A percentile compares a stretch with the other conserved stretches of the same genome.
Conservation (phyloP, 345 rosid species). For the Balakata baccata region DNA sequence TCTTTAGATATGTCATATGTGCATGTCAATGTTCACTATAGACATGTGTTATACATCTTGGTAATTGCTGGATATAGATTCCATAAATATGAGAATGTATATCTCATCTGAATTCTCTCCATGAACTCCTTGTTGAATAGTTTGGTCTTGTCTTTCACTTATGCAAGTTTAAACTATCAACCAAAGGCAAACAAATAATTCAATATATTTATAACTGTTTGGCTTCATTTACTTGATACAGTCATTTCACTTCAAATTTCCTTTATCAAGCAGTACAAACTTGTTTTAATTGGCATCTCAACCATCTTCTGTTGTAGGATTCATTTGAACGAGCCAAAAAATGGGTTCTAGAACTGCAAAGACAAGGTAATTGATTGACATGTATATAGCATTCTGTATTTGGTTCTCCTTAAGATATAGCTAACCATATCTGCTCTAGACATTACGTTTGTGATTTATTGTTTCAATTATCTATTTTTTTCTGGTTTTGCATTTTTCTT, state of each 20-base stretch:
- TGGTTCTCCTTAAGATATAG: neutral
- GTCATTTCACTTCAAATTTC: neutral
- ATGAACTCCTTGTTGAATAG: neutral
- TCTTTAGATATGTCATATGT: neutral
- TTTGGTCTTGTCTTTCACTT: neutral
- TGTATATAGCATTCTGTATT: neutral
- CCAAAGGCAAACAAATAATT: neutral
- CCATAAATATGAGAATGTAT: neutral
- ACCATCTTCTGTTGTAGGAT: slow-evolving; percentile 36
- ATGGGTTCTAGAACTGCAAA: slow-evolving; percentile 67
- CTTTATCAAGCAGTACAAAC: neutral
- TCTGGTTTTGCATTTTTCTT: neutral
- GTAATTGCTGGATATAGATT: neutral
- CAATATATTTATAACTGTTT: neutral
- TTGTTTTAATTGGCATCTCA: neutral
- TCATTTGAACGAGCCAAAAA: slow-evolving; percentile 61
- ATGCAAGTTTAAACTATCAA: neutral
- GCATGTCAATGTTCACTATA: neutral
- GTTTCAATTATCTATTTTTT: neutral
- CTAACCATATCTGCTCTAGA: neutral
- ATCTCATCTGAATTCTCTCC: neutral
- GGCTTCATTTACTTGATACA: neutral
- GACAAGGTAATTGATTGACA: slow-evolving; percentile 46
- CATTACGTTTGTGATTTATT: neutral
- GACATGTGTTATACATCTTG: neutral